phyloP scores from a whole-genome alignment of 768 basidiomycete genomes.

The Inosperma sp. region DNA sequence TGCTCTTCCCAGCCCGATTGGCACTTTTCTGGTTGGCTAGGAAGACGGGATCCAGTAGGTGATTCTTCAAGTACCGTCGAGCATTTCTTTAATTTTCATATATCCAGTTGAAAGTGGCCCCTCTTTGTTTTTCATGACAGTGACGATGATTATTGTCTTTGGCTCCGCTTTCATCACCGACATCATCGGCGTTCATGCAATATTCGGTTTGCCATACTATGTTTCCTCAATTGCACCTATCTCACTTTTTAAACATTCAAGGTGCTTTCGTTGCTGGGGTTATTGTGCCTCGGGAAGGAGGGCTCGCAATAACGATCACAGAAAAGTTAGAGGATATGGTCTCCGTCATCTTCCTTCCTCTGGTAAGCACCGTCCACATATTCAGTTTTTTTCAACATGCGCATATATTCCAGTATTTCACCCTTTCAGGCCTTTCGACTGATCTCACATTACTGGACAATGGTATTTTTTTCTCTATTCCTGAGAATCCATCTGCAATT shows the following conservation, averaged over 20 bases:
- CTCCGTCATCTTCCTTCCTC: conserved; percentile 80
- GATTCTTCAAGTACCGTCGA: neutral
- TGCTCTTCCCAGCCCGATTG: conserved; percentile 62
- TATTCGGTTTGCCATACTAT: conserved; percentile 56
- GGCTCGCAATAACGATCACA: conserved; percentile 80
- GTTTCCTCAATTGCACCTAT: neutral
- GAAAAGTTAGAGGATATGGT: conserved; percentile 98
- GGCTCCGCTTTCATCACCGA: conserved; percentile 91
- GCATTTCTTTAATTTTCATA: conserved; percentile 3
- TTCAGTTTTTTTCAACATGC: neutral
- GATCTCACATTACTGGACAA: conserved; percentile 79
- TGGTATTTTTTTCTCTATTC: conserved; percentile 37
- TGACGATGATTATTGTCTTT: conserved; percentile 76
- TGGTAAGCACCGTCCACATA: conserved; percentile 43
- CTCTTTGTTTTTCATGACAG: conserved; percentile 84
- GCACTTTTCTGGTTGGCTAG: conserved; percentile 68
- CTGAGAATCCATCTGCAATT: neutral
- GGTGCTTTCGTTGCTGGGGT: conserved; percentile 80
- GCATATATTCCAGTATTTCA: conserved; percentile 66
- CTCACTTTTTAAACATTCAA: conserved; percentile 20
- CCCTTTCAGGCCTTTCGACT: conserved; percentile 85
- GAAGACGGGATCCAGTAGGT: conserved; percentile 64
- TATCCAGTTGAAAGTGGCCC: conserved; percentile 65
- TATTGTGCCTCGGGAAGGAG: conserved; percentile 83
- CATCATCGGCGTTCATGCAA: conserved; percentile 86